Base-by-base conservation (phyloP, 2,329 filamentous ascomycete species). In the Xylariaceae sp. region DNA sequence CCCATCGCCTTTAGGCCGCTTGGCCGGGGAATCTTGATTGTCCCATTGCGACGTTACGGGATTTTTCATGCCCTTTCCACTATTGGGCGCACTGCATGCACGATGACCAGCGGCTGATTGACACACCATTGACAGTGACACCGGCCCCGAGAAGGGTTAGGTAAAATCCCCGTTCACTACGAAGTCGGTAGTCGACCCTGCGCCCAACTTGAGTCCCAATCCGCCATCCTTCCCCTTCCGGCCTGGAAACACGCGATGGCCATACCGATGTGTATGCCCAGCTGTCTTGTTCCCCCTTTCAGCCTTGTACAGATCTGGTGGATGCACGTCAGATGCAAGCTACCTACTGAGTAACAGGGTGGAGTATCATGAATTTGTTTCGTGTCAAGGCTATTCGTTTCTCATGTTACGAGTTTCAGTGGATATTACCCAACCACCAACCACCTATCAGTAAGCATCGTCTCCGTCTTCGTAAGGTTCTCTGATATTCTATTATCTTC, bases 251-350 rank as follows among this genome's bases (percentile, higher is more conserved):
- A 60, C 52, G 60, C 60, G 60, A 60, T 56, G 48, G 50, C 55
- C 49, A 56, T 62, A 49, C 47, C 43, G 41, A 41, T 49, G 47
- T 37, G 7, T 26, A 56, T 48, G 48, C 61, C 58, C 56, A 55
- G 59, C 60, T 62, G 49, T 60, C 54, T 54, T 48, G 59, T 67
- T 62, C 58, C 65, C 63, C 52, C 58, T 66, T 70, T 68, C 67
- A 71, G 67, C 68, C 68, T 70, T 69, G 68, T 64, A 67, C 64
- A 65, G 64, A 62, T 65, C 64, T 59, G 56, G 48, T 60, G 43
- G 60, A 61, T 70, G 69, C 69, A 70, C 65, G 67, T 70, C 68
- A 71, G 58, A 61, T 55, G 61, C 54, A 50, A 57, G 40, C 29
- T 26, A 40, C 61, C 61, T 61, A 20, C 59, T 61, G 48, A 59